Evolutionary conservation across 169 alveolate species (phyloP).

Genomic region (Plasmodium knowlesi): DNA sequence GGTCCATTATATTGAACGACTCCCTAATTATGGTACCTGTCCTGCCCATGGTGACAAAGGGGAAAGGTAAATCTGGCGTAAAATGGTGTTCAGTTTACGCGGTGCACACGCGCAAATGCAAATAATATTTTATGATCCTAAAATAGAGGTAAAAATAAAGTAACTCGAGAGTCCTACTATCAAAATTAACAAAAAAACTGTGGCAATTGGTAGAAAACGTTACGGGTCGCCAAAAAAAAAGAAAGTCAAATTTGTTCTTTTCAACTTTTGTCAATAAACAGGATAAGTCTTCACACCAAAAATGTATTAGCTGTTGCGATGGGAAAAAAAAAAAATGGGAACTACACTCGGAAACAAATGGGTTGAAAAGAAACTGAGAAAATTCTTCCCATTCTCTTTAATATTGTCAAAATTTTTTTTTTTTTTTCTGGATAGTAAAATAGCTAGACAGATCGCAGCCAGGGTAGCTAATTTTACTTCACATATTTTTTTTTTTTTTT

Average conservation of each 20-base stretch:
- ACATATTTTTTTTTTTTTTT: constrained; percentile 26
- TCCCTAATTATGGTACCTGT: constrained; percentile 37
- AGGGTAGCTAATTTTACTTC: background rate
- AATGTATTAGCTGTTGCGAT: background rate
- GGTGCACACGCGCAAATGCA: background rate
- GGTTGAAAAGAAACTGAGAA: background rate
- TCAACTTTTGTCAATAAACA: background rate
- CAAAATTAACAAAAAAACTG: background rate
- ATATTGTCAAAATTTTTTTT: background rate
- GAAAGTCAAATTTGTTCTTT: background rate
- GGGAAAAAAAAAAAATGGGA: background rate
- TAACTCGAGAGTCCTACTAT: background rate
- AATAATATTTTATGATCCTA: background rate
- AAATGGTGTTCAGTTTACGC: background rate
- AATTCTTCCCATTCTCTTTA: background rate
- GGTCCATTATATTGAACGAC: constrained; percentile 37
- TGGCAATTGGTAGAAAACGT: background rate
- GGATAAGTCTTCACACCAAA: background rate
- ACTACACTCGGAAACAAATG: background rate
- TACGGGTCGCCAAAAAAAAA: background rate
- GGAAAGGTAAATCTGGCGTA: background rate
- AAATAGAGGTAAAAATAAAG: background rate
- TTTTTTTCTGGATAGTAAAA: background rate
- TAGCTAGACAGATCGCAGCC: background rate
- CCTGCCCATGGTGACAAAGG: constrained; percentile 19